These are phyloP conservation scores for Cladosporium sp. DNA, from an alignment of 2,329 filamentous ascomycete genomes.

Conservation along the genomic window DNA sequence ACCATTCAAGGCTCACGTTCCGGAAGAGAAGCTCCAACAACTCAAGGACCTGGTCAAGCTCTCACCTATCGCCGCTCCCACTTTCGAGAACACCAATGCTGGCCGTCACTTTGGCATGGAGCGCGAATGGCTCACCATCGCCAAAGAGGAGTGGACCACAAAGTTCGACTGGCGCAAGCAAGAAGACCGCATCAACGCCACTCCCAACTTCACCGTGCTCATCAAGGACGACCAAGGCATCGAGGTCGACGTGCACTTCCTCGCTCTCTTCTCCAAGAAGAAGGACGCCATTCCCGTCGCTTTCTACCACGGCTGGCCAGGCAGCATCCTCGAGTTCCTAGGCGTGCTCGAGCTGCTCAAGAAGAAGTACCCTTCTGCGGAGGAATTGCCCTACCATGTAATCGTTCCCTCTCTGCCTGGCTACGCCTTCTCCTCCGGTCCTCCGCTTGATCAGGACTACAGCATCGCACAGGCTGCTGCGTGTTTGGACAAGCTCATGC, in stretches of 20 bases:
- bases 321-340: conserved; percentile 38
- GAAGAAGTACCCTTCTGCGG: conserved; percentile 46
- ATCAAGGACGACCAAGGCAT: conserved; percentile 43
- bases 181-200: conserved; percentile 49
- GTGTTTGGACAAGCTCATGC: conserved; percentile 53
- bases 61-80: conserved; percentile 50
- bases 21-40: conserved; percentile 47
- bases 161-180: conserved; percentile 42
- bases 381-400: conserved; percentile 56
- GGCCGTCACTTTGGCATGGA: conserved; percentile 46
- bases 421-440: conserved; percentile 50
- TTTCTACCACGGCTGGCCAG: conserved; percentile 41
- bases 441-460: conserved; percentile 49
- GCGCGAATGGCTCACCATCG: conserved; percentile 48
- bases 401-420: conserved; percentile 56
- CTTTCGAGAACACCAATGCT: conserved; percentile 49
- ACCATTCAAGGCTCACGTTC: conserved; percentile 46
- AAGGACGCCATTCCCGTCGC: conserved; percentile 40
- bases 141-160: conserved; percentile 39
- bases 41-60: conserved; percentile 50
- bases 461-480: conserved; percentile 39
- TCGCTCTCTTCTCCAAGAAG: conserved; percentile 55
- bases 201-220: conserved; percentile 51
- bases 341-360: conserved; percentile 33
- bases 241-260: conserved; percentile 53